phyloP scores from a whole-genome alignment of 495 filamentous ascomycete species.

The Trichoderma reesei region DNA sequence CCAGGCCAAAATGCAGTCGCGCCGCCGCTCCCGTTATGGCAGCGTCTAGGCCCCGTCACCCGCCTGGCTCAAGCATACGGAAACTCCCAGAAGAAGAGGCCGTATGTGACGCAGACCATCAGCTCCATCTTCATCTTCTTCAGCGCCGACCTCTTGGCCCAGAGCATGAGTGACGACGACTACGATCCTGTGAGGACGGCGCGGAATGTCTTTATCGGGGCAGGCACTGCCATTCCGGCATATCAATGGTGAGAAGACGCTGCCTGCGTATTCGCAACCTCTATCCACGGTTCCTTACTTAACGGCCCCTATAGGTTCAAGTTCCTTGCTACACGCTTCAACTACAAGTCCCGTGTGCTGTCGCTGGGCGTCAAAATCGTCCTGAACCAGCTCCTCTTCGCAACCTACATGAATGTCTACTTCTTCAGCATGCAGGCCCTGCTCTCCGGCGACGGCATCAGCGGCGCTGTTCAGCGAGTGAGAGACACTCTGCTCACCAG shows the following conservation, averaged over 20 bases:
- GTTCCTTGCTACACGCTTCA: slow-evolving; percentile 70
- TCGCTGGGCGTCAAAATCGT: slow-evolving; percentile 66
- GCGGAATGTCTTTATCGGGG: slow-evolving; percentile 64
- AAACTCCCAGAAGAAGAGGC: slow-evolving; percentile 55
- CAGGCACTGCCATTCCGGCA: slow-evolving; percentile 58
- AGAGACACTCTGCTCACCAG: slow-evolving; percentile 66
- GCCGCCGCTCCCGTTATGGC: slow-evolving; percentile 38
- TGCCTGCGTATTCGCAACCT: background rate
- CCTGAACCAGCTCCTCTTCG: slow-evolving; percentile 75
- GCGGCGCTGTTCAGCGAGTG: slow-evolving; percentile 59
- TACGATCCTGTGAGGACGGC: slow-evolving; percentile 64
- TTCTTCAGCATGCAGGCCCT: slow-evolving; percentile 81
- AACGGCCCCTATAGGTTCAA: slow-evolving; percentile 52
- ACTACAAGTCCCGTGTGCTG: slow-evolving; percentile 60
- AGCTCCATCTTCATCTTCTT: slow-evolving; percentile 71
- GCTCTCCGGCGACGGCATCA: slow-evolving; percentile 45
- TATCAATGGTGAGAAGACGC: slow-evolving; percentile 59
- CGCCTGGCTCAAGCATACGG: slow-evolving; percentile 60
- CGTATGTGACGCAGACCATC: slow-evolving; percentile 67
- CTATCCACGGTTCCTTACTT: background rate
- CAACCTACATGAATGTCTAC: slow-evolving; percentile 80
- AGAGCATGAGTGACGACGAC: slow-evolving; percentile 44
- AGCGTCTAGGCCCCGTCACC: slow-evolving; percentile 46
- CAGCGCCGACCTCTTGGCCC: slow-evolving; percentile 71
- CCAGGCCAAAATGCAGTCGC: slow-evolving; percentile 33